Conservation (phyloP, 2,329 filamentous ascomycete species). For the Scopulariopsis brevicaulis region DNA sequence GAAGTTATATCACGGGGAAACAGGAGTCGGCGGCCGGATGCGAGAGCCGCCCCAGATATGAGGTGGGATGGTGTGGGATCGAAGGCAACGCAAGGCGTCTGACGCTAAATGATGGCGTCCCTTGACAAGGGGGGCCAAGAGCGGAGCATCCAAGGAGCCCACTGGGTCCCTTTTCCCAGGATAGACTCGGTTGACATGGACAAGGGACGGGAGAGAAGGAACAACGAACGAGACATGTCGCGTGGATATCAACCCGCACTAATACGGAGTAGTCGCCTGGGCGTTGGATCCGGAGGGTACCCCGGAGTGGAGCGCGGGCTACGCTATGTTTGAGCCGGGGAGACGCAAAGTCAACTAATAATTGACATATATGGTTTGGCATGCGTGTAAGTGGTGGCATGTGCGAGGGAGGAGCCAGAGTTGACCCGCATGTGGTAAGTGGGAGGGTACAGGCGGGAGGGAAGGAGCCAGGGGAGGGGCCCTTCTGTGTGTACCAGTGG, state of each 20-base stretch:
- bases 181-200: neutral
- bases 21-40: neutral
- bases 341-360: neutral
- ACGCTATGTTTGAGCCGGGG: slow-evolving; percentile 3
- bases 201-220: slow-evolving; percentile 1
- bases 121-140: slow-evolving; percentile 1
- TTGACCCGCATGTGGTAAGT: neutral
- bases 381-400: neutral
- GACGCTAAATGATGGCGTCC: neutral
- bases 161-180: neutral
- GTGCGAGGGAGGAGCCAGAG: neutral
- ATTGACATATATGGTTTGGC: slow-evolving; percentile 2
- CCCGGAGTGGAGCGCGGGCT: neutral
- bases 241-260: neutral
- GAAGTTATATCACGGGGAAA: slow-evolving; percentile 3
- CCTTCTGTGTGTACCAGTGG: neutral
- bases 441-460: neutral
- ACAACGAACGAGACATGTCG: slow-evolving; percentile 1
- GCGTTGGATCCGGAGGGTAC: neutral
- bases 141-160: neutral
- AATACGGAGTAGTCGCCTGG: neutral
- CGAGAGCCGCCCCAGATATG: neutral
- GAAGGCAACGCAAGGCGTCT: neutral
- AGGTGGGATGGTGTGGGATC: slow-evolving; percentile 3
- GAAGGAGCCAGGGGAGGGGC: neutral